Evolutionary conservation across 1,284 basidiomycete species (phyloP).

Genomic region (Trichosporon asahii): DNA sequence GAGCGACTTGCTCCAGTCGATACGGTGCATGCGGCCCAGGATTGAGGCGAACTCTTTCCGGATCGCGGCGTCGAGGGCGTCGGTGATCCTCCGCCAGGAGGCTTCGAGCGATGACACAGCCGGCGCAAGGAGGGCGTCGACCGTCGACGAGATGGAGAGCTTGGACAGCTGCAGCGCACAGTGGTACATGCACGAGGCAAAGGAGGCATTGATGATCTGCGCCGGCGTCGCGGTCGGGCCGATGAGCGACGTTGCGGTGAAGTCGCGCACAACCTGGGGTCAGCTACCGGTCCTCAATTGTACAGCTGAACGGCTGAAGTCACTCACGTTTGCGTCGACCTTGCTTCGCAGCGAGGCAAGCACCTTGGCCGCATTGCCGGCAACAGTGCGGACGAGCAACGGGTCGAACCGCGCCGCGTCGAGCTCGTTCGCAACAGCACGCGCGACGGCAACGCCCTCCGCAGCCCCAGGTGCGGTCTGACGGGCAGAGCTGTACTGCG

Average conservation of each 20-base stretch:
- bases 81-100: constrained; percentile 63
- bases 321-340: constrained; percentile 65
- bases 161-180: constrained; percentile 67
- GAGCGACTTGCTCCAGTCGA: constrained; percentile 69
- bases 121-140: constrained; percentile 62
- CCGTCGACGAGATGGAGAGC: constrained; percentile 65
- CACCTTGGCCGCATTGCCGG: constrained; percentile 65
- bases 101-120: constrained; percentile 61
- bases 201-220: constrained; percentile 68
- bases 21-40: constrained; percentile 72
- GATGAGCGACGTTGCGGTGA: constrained; percentile 68
- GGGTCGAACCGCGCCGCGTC: constrained; percentile 93
- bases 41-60: constrained; percentile 73
- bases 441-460: constrained; percentile 72
- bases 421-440: constrained; percentile 79
- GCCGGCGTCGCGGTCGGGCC: constrained; percentile 74
- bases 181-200: constrained; percentile 74
- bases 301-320: no score
- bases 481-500: constrained; percentile 56
- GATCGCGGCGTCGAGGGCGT: constrained; percentile 69
- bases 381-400: constrained; percentile 70
- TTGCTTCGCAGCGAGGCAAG: constrained; percentile 64
- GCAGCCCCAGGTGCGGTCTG: constrained; percentile 67
- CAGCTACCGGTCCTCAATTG: not conserved
- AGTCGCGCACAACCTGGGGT: constrained; percentile 67